Evolutionary conservation across 176 grass and related monocot species (phyloP), one percentile per base, ranked within the genome.

Genomic region (Musa itinerans): DNA sequence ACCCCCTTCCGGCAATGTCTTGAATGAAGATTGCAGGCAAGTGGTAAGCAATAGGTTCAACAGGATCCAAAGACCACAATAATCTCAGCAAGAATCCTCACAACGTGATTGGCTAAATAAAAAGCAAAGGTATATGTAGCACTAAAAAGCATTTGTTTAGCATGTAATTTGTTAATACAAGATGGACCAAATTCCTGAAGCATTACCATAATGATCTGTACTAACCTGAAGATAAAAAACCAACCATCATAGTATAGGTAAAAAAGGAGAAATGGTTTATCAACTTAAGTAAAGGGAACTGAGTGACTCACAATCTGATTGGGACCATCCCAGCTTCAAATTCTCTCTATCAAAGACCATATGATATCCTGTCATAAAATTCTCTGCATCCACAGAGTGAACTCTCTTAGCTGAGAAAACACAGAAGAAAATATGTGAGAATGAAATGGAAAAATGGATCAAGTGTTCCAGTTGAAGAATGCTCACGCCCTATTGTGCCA

Each of bases 401-500:
- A 63, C n/a, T 34, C 13, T 55, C 24, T 58, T 22, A 56, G 59
- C 13, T 50, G 20, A 77, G 26, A 63, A 64, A 78, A 71, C 26
- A 22, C 22, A 34, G 10, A 53, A 21, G 75, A 58, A 43, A 73
- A 27, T 10, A 70, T 52, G 50, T 68, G 19, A 52, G 0, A 53
- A 43, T 3, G 49, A 8, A 67, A 19, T 74, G 13, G 15, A 61
- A 61, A n/a, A 65, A 9, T 1, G 17, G 57, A 61, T 61, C 57
- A 20, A 19, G 2, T 61, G n/a, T 70, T 49, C 14, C 20, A 1
- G 10, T 70, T 50, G 16, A 43, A 24, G 43, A 68, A 34, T 17
- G 79, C 95, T 99, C 75, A 94, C 95, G 95, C 34, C 83, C 95
- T 76, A 99, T 94, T 26, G 88, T 94, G 65, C 84, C 95, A 76